Evolutionary conservation across 2,329 filamentous ascomycete genomes (phyloP).

Genomic region (Aspergillus sp.): DNA sequence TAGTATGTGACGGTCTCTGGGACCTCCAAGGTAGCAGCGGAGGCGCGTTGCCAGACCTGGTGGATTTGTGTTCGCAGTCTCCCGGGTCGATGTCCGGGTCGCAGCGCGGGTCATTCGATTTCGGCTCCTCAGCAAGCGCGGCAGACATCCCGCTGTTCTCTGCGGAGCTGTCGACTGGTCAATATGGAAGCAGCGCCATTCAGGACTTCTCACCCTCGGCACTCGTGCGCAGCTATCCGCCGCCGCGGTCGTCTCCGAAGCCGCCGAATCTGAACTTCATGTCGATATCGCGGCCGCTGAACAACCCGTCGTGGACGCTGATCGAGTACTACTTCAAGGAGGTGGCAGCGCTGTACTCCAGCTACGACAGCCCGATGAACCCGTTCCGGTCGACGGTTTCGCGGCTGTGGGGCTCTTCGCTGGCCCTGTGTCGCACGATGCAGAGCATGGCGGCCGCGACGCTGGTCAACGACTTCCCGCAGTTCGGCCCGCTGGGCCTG

Average conservation of each 20-base stretch:
- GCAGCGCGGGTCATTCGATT: constrained; percentile 9
- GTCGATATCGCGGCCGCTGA: constrained; percentile 32
- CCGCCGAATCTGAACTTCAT: constrained; percentile 16
- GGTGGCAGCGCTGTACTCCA: constrained; percentile 54
- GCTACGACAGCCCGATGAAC: constrained; percentile 54
- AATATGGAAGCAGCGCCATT: constrained; percentile 11
- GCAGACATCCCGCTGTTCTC: constrained; percentile 17
- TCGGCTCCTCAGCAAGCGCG: constrained; percentile 11
- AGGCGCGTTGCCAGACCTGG: constrained; percentile 25
- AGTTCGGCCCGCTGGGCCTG: constrained; percentile 41
- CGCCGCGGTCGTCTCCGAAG: constrained; percentile 16
- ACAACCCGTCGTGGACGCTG: constrained; percentile 46
- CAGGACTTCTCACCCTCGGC: constrained; percentile 23
- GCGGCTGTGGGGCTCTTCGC: constrained; percentile 48
- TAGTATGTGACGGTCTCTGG: constrained; percentile 24
- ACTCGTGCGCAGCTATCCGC: constrained; percentile 26
- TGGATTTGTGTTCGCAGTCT: constrained; percentile 21
- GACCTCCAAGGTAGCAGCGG: constrained; percentile 17
- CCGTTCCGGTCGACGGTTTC: constrained; percentile 52
- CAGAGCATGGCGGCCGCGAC: constrained; percentile 57
- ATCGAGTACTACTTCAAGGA: constrained; percentile 58
- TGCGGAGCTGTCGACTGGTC: constrained; percentile 12
- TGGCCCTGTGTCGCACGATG: constrained; percentile 51
- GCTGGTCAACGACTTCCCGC: constrained; percentile 48
- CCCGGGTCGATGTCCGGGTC: constrained; percentile 10